These are phyloP conservation scores for Botrytis deweyae DNA, from an alignment of 2,329 filamentous ascomycete genomes.

Conservation along the genomic window DNA sequence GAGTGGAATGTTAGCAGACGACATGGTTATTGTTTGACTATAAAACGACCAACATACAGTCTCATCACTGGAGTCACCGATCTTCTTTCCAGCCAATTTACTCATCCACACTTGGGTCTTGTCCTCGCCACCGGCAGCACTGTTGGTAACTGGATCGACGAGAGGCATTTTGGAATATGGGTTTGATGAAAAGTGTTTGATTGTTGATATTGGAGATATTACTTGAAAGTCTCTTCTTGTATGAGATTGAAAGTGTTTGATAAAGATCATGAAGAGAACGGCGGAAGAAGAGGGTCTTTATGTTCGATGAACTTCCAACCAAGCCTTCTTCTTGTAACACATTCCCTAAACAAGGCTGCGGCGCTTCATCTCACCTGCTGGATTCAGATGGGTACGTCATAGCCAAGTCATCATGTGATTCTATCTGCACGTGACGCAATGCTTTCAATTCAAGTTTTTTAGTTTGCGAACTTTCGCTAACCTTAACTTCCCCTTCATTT, in stretches of 20 bases:
- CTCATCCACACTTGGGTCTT: conserved; percentile 58
- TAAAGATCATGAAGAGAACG: neutral
- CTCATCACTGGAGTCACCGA: conserved; percentile 54
- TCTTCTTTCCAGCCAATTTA: conserved; percentile 64
- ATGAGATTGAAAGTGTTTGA: conserved; percentile 12
- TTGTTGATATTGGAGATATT: neutral
- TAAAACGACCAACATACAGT: conserved; percentile 46
- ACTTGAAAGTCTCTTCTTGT: neutral
- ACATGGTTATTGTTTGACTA: neutral
- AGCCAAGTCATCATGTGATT: neutral
- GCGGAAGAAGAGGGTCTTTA: neutral
- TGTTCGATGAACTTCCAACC: neutral
- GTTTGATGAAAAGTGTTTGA: conserved; percentile 25
- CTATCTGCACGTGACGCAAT: neutral
- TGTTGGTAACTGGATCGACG: conserved; percentile 58
- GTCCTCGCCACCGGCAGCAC: conserved; percentile 30
- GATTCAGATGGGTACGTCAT: conserved; percentile 11
- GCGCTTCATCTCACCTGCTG: conserved; percentile 12
- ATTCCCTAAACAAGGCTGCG: neutral
- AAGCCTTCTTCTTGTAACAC: neutral
- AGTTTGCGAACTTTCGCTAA: neutral
- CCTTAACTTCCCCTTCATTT: neutral
- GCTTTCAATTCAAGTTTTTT: neutral
- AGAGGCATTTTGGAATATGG: conserved; percentile 57
- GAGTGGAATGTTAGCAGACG: conserved; percentile 6